Evolutionary conservation across 139 green algal species (phyloP), one percentile per base, ranked within the genome.

Genomic region (Haematococcus sp.): DNA sequence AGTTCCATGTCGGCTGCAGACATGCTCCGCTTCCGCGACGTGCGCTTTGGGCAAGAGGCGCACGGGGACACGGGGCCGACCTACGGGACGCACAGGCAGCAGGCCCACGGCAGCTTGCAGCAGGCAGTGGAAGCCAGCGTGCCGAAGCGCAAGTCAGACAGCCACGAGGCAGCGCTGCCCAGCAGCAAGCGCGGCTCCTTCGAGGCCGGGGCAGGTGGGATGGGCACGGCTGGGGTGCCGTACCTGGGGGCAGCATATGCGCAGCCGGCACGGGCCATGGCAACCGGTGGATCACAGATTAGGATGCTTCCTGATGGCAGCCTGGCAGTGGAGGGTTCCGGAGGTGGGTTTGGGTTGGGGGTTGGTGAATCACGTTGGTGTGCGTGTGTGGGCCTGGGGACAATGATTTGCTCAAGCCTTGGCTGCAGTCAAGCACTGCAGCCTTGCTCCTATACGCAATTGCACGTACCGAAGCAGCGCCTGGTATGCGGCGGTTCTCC

Each of bases 1-100:
- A 23, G 30, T 31, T 75, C 70, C 25, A 58, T 75, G 25, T 58
- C n/a, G 2, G 70, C 70, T 1, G 55, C 20, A 17, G 70, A 68
- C 55, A 56, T 63, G 46, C 33, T 75, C 31, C 70, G 70, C 52
- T 75, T 58, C 44, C 70, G 70, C 22, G 70, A 75, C 56, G 54
- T 68, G 25, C 44, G 44, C 13, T 68, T 75, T 32, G 63, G 28
- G 58, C 27, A 49, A 11, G 40, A 49, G 40, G 11, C 11, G 40
- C 40, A 49, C 11, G 40, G 40, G 40, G 40, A 49, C 11, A 11
- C 40, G 7, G 11, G 40, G 7, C 11, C 40, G 7, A 49, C 7
- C 40, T 49, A 49, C 28, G 58, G 11, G 9, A n/a, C 20, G 58
- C 4, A 11, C 25, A 4, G 58, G 9, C n/a, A 27, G 20, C 58